Evolutionary conservation across 495 filamentous ascomycete species (phyloP).

Genomic region (Staphylotrichum tortipilum): DNA sequence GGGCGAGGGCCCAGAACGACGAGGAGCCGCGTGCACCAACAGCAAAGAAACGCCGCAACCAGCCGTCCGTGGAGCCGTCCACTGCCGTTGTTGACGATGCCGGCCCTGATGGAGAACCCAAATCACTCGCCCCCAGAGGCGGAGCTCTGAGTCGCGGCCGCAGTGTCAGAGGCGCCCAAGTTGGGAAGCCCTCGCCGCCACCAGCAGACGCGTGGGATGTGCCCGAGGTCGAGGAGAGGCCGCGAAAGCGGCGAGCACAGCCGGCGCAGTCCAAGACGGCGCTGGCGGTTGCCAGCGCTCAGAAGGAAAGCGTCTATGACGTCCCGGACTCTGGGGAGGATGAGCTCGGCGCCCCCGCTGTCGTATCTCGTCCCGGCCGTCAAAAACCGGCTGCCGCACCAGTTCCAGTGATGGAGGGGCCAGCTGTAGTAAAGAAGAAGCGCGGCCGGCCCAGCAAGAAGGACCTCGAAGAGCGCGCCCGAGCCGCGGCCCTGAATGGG

Average conservation of each 20-base stretch:
- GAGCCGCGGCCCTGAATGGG: not conserved
- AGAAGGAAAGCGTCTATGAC: constrained; percentile 27
- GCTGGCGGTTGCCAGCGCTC: not conserved
- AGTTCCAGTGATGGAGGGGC: constrained; percentile 1
- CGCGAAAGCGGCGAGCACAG: constrained; percentile 6
- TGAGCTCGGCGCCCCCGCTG: constrained; percentile 16
- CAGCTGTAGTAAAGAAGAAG: too few species aligned
- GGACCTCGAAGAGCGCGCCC: constrained; percentile 7
- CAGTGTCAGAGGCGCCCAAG: not conserved
- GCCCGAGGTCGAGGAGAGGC: constrained; percentile 21
- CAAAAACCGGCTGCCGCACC: not conserved
- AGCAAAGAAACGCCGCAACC: constrained; percentile 28
- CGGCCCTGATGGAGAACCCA: not conserved
- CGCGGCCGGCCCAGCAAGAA: constrained; percentile 17
- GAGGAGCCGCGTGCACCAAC: constrained; percentile 13
- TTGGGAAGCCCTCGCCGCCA: not conserved
- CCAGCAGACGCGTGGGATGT: constrained; percentile 12
- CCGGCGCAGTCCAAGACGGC: constrained; percentile 1
- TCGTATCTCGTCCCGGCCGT: not conserved
- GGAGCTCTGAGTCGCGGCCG: constrained; percentile 10
- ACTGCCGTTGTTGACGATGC: not conserved
- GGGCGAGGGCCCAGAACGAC: constrained; percentile 10
- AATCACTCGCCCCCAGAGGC: constrained; percentile 16
- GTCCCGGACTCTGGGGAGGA: constrained; percentile 34
- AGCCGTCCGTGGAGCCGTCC: not conserved